phyloP scores from a whole-genome alignment of 495 filamentous ascomycete species.

The Lasiosphaeris hirsuta region DNA sequence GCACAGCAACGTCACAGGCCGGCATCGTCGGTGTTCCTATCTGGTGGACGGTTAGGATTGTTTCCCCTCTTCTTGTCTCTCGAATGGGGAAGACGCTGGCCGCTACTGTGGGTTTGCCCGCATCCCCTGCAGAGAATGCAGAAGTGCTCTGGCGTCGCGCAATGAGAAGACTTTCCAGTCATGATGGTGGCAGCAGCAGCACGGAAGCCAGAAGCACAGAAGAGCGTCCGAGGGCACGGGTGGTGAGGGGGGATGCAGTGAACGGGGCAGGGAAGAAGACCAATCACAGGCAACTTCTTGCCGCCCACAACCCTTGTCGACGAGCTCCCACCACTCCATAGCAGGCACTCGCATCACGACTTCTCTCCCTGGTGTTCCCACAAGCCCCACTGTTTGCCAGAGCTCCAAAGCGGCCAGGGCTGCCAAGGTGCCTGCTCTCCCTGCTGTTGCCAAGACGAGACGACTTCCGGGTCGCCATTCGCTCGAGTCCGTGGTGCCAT shows the following conservation, averaged over 20 bases:
- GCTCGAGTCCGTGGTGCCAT: not conserved
- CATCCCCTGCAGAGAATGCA: no score
- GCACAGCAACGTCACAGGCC: no score
- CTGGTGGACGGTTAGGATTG: no score
- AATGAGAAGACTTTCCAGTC: no score
- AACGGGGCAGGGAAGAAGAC: constrained; percentile 3
- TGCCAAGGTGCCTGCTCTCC: no score
- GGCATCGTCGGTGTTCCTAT: no score
- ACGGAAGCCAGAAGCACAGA: not conserved
- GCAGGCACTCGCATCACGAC: constrained; percentile 1
- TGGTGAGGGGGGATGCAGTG: not conserved
- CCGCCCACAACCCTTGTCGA: constrained; percentile 17
- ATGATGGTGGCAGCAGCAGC: not conserved
- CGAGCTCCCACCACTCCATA: not conserved
- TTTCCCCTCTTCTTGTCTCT: no score
- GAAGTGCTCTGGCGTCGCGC: no score
- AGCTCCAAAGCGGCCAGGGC: no score
- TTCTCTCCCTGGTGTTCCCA: constrained; percentile 1
- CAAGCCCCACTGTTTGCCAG: not conserved
- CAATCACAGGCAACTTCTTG: constrained; percentile 19
- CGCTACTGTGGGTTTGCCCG: no score
- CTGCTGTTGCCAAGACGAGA: not conserved
- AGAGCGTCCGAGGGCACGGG: constrained; percentile 16
- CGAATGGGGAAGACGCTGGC: no score
- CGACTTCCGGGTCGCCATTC: constrained; percentile 11